Evolutionary conservation across 2,329 filamentous ascomycete species (phyloP), one percentile per base, ranked within the genome.

Genomic region (Stagonosporopsis vannaccii): DNA sequence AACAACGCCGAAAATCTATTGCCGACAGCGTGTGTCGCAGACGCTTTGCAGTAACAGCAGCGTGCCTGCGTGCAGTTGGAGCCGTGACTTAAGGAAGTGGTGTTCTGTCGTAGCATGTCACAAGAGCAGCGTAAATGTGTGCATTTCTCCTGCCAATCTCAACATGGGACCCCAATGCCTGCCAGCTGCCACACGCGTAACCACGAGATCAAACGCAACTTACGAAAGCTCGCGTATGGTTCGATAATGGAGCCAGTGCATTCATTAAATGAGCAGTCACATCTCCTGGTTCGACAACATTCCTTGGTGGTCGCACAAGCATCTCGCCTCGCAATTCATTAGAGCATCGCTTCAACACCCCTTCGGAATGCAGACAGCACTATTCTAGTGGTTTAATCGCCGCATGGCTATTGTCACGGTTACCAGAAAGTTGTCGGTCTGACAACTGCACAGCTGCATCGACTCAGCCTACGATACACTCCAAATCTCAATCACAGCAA

Each of bases 371-470:
- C 32, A 56, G 22, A 43, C 37, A 43, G 43, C 32, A 37, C 26
- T 41, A 48, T 39, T 15, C 39, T 32, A 48, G 32, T 48, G 51
- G 22, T 33, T 37, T 26, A 48, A 43, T 43, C 23, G n/a, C 37
- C 32, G 37, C 37, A 56, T 56, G 47, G 42, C 37, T 47, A 56
- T 56, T 56, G 47, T 56, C 42, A 43, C 47, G 53, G 32, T 51
- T 48, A 51, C 53, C 15, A 36, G 39, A 56, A 47, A 30, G 43
- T 39, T 44, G 28, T 51, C 47, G 37, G 43, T 39, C 33, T 47
- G 41, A 51, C 48, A 48, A 11, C 23, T 47, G 32, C 36, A 48
- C 47, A 51, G 26, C 43, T 47, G 48, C 30, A 45, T 43, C 47
- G 35, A 42, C 22, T 43, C 36, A 56, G 23, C 13, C 7, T 35